A percentile compares a stretch with the other conserved stretches of the same genome.
These are phyloP conservation scores for Venturia effusa DNA, from an alignment of 2,329 filamentous ascomycete genomes.

Conservation along the genomic window DNA sequence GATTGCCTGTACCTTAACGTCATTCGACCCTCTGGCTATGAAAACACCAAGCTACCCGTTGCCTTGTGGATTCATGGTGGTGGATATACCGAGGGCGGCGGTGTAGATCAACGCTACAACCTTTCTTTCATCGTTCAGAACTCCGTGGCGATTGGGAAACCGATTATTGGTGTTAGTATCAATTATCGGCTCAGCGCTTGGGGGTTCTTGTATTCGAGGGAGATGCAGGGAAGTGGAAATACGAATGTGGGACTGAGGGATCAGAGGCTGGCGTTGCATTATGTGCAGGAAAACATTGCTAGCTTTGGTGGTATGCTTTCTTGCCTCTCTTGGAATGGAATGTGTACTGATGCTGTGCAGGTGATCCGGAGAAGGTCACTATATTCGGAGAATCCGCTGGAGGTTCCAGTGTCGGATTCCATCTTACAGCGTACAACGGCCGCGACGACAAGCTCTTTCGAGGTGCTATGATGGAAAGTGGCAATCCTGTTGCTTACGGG, in stretches of 20 bases:
- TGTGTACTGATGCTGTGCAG: background rate
- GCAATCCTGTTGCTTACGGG: slow-evolving; percentile 26
- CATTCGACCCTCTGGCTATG: slow-evolving; percentile 40
- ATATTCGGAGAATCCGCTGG: slow-evolving; percentile 37
- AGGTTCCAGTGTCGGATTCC: slow-evolving; percentile 32
- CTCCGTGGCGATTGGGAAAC: slow-evolving; percentile 27
- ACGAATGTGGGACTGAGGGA: slow-evolving; percentile 37
- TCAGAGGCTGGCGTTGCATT: slow-evolving; percentile 34
- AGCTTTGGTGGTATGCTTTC: slow-evolving; percentile 25
- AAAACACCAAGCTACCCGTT: slow-evolving; percentile 40
- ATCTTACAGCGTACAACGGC: slow-evolving; percentile 36
- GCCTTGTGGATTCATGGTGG: slow-evolving; percentile 49
- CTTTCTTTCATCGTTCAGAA: slow-evolving; percentile 47
- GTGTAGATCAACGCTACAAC: slow-evolving; percentile 45
- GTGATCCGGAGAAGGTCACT: slow-evolving; percentile 29
- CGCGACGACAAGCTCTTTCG: slow-evolving; percentile 38
- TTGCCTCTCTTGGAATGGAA: slow-evolving; percentile 13
- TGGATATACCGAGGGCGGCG: slow-evolving; percentile 37
- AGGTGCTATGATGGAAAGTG: slow-evolving; percentile 35
- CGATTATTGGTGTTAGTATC: slow-evolving; percentile 36
- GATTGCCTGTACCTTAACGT: slow-evolving; percentile 55
- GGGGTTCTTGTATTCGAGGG: slow-evolving; percentile 54
- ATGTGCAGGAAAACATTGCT: slow-evolving; percentile 33
- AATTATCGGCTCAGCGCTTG: slow-evolving; percentile 56
- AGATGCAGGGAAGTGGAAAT: slow-evolving; percentile 42